Evolutionary conservation across 352 stramenopile species (phyloP).

Genomic region (Pythium sukuiense): DNA sequence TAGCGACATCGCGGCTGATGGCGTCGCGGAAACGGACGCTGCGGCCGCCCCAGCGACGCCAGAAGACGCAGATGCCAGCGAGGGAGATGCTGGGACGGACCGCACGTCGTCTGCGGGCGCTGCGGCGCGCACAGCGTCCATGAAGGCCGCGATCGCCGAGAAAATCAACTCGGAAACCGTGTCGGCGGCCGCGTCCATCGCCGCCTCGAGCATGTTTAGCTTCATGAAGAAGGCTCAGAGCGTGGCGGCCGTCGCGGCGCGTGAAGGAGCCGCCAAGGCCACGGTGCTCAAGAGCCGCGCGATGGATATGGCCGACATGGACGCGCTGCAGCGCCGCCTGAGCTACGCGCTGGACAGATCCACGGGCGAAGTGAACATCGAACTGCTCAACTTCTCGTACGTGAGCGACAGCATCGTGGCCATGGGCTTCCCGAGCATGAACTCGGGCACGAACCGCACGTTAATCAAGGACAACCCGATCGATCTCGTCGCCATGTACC

Average conservation of each 20-base stretch:
- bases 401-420: constrained; percentile 86
- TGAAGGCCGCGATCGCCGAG: constrained; percentile 59
- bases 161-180: constrained; percentile 73
- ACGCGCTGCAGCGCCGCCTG: constrained; percentile 75
- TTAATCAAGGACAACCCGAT: constrained; percentile 88
- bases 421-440: constrained; percentile 92
- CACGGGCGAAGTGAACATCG: constrained; percentile 77
- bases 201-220: constrained; percentile 71
- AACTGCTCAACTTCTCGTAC: constrained; percentile 92
- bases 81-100: not conserved
- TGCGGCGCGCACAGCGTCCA: constrained; percentile 34
- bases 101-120: constrained; percentile 16
- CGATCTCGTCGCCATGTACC: constrained; percentile 91
- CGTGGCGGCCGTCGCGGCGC: constrained; percentile 63
- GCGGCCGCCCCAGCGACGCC: not conserved
- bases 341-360: constrained; percentile 81
- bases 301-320: constrained; percentile 83
- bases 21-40: constrained; percentile 1
- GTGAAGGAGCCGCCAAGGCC: constrained; percentile 77
- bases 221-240: constrained; percentile 87
- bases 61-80: not conserved
- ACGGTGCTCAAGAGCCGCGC: constrained; percentile 69
- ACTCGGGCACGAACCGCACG: constrained; percentile 69
- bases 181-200: constrained; percentile 60
- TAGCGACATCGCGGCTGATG: constrained; percentile 11